Base-by-base conservation (phyloP, 129 eudicot species). In the Arctium lappa region DNA sequence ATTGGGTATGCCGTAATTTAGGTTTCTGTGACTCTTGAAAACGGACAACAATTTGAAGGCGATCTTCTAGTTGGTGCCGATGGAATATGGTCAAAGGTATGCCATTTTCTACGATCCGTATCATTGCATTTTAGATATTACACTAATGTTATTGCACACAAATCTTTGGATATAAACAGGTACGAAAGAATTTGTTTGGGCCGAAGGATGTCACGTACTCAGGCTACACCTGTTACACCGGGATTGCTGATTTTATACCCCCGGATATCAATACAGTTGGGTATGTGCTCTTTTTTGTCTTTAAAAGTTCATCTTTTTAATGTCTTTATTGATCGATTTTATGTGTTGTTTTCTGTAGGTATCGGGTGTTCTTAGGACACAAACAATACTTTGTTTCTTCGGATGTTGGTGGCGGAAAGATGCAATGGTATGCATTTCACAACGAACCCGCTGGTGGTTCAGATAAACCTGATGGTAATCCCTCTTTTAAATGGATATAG, bases 361-460 rank as follows among this genome's bases (percentile, higher is more conserved):
- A 96, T 74, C 98, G 99, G 76, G 99, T 96, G 40, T 96, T 96
- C 80, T 80, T 96, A 84, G 99, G 99, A 29, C 99, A 96, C 92
- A 96, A 96, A 78, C 98, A 96, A 38, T 96, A 96, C 83, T 96
- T 96, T 76, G 99, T 96, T 78, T 96, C 99, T 75, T 96, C 99
- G 27, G 99, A 96, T 81, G 99, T 96, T 73, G 99, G 99, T 39
- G 98, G 91, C 34, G 99, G 99, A 32, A 96, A 96, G 85, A 96
- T 96, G 99, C 99, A 96, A 86, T 96, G 99, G 99, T 96, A 96
- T 80, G 99, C 99, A 53, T 96, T 96, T 84, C 88, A 96, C 88
- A 93, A 91, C 18, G 98, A 96, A 83, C 82, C 92, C 44, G 91
- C 99, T 77, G 99, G 99, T 50, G 99, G 99, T 68, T 80, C 63